Base-by-base conservation (phyloP, 2,329 filamentous ascomycete genomes). In the Fusarium tjaetaba region DNA sequence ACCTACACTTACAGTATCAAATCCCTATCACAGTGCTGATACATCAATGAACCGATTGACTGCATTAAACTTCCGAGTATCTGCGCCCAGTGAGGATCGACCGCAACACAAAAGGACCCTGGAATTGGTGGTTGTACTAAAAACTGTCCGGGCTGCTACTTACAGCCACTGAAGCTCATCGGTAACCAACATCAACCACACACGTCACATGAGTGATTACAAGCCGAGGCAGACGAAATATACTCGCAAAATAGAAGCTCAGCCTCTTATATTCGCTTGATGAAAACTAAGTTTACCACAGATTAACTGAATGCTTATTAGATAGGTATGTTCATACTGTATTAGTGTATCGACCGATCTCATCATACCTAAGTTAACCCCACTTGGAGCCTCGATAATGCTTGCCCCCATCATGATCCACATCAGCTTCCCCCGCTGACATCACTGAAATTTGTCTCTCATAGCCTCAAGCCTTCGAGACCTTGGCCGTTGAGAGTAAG, bases 381-480 rank as follows among this genome's bases (percentile, higher is more conserved):
- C 68, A 68, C 69, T 71, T 68, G 61, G 68, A 71, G 53, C 67
- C 61, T 71, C 49, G 32, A 61, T 46, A 49, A 53, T 22, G 45
- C 34, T n/a, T 36, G 49, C 1, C 49, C 60, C 60, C 48, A 36
- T 68, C 64, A 65, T 65, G 57, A 51, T 68, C 67, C 61, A 71
- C 68, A 57, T 42, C 53, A 55, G 49, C 39, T 58, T 70, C 42
- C 67, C 61, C 68, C 68, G 24, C 68, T 71, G 68, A 71, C 68
- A 71, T 71, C 68, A 70, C 60, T 48, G 39, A 20, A 48, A 51
- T n/a, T 22, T 49, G 39, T 26, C 48, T 30, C 20, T 11, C 39
- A 55, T 43, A 64, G 46, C 63, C 48, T 72, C 57, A 36, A 26
- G 30, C 30, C 32, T 24, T 52, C 16, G 4, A 52, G 16, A 36